Base-by-base conservation (phyloP, 345 rosid species). In the Balakata baccata region DNA sequence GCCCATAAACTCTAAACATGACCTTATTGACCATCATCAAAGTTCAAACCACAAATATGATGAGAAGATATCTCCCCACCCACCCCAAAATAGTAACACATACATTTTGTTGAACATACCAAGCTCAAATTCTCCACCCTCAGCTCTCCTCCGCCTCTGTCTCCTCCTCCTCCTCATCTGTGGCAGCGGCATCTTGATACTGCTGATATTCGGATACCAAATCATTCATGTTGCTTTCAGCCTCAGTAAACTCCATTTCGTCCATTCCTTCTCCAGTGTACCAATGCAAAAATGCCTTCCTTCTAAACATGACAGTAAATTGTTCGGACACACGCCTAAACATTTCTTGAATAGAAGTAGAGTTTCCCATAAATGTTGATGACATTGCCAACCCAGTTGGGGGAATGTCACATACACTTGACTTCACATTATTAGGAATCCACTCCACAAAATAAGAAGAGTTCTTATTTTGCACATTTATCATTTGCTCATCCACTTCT, bases 191-290 rank as follows among this genome's bases (percentile, higher is more conserved):
- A 11, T 93, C 97, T 71, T 91, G 97, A 76, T 93, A 93, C 64
- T 93, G 93, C 80, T 91, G 95, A 78, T 93, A 93, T 79, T 91
- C 95, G 0, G 97, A 91, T 0, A 93, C 98, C 80, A 93, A 84
- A 54, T 93, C 98, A 52, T 93, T 93, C 97, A 93, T 91, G 69
- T 93, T 93, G 54, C 97, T 91, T 75, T 91, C 97, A 0, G 98
- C 98, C 84, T 90, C 97, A 0, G 97, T 93, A 66, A 93, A 93
- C 80, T 93, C 97, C 98, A 93, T 93, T 72, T 93, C 97, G 66
- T 93, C 98, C 98, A 93, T 93, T 22, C 98, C 98, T 67, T 93
- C 95, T 43, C 97, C 98, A 0, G 97, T 93, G 71, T 93, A 91
- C 95, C 98, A 91, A 81, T 93, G 88, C 84, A 87, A 77, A 75